A percentile compares a stretch with the other conserved stretches of the same genome.
Evolutionary conservation across 73 alveolate genomes (phyloP).

Genomic region (Paramecium sexaurelia): DNA sequence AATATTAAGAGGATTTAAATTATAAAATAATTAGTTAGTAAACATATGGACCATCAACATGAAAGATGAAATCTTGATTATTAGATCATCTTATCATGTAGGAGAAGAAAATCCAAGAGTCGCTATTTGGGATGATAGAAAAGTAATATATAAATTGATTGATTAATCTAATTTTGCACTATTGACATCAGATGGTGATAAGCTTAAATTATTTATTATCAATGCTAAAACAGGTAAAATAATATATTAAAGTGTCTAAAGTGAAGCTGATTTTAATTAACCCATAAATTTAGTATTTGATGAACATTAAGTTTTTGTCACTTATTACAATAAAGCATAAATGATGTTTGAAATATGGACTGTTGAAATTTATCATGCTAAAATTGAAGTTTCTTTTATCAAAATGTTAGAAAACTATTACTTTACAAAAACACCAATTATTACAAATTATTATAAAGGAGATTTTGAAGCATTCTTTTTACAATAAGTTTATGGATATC

Average conservation of each 20-base stretch:
- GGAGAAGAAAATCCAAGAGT: constrained; percentile 63
- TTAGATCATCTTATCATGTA: constrained; percentile 14
- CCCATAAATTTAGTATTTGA: constrained; percentile 60
- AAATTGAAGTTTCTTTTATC: constrained; percentile 32
- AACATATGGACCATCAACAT: not conserved
- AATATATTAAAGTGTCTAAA: constrained; percentile 38
- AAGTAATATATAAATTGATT: constrained; percentile 58
- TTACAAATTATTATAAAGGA: constrained; percentile 48
- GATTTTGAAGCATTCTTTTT: constrained; percentile 51
- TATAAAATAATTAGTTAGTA: not conserved
- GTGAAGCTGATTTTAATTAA: constrained; percentile 38
- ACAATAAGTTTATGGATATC: constrained; percentile 63
- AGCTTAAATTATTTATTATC: constrained; percentile 28
- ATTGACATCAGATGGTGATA: constrained; percentile 48
- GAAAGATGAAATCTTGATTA: constrained; percentile 4
- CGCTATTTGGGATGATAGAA: constrained; percentile 65
- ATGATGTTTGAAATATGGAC: constrained; percentile 66
- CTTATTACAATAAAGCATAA: constrained; percentile 47
- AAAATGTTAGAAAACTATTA: constrained; percentile 62
- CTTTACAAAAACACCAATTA: constrained; percentile 20
- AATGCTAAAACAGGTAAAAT: constrained; percentile 58
- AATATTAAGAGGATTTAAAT: not conserved
- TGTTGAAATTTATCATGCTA: constrained; percentile 61
- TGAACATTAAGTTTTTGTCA: constrained; percentile 62
- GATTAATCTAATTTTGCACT: constrained; percentile 65